Conservation (phyloP, 352 stramenopile genomes). For the Phytophthora capsici region DNA sequence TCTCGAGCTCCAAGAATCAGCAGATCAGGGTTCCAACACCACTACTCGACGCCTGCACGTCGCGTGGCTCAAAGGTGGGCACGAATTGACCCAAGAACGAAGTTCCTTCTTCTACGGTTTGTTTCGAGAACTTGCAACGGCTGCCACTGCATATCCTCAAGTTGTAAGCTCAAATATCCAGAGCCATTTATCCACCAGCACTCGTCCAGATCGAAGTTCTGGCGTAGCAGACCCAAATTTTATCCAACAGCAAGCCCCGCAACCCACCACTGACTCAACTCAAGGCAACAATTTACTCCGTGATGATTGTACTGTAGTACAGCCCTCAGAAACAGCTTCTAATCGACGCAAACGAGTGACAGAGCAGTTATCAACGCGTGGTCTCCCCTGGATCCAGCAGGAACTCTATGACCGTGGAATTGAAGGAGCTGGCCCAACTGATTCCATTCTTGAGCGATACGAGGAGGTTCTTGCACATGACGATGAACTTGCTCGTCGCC, state of each 20-base stretch:
- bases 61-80: slow-evolving; percentile 78
- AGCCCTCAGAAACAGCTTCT: not conserved
- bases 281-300: not conserved
- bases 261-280: not conserved
- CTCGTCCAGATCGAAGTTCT: slow-evolving; percentile 4
- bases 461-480: slow-evolving; percentile 51
- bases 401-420: slow-evolving; percentile 79
- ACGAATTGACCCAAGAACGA: slow-evolving; percentile 77
- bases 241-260: not conserved
- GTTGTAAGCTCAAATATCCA: no score
- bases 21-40: not conserved
- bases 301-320: not conserved
- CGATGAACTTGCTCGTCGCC: slow-evolving; percentile 18
- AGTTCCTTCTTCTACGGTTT: slow-evolving; percentile 59
- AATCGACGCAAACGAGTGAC: slow-evolving; percentile 29
- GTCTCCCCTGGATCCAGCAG: slow-evolving; percentile 80
- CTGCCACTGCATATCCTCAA: slow-evolving; percentile 1
- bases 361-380: slow-evolving; percentile 40
- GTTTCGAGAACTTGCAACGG: slow-evolving; percentile 46
- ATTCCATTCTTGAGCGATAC: slow-evolving; percentile 53
- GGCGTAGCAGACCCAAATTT: not conserved
- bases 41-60: slow-evolving; percentile 44
- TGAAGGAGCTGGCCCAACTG: slow-evolving; percentile 56
- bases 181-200: not conserved
- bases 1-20: slow-evolving; percentile 6